Percentiles rank a stretch among this genome's conserved stretches.
phyloP scores from a whole-genome alignment of 805 yeast genomes.

The Wickerhamomyces tratensis region DNA sequence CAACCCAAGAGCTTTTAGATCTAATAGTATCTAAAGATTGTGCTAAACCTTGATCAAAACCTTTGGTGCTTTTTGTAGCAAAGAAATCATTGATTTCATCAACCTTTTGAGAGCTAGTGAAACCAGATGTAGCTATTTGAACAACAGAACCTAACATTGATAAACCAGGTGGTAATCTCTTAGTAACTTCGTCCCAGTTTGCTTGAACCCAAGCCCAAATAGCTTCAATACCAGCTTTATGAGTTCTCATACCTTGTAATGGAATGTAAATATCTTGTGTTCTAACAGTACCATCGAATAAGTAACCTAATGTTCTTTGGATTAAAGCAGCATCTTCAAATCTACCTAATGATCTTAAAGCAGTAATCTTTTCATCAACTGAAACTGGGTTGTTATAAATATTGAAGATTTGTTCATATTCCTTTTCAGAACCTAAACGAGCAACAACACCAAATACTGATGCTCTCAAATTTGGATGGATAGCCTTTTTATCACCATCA shows the following conservation, averaged over 20 bases:
- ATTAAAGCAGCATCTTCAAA: conserved; percentile 43
- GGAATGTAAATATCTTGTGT: conserved; percentile 75
- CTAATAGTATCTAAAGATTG: conserved; percentile 54
- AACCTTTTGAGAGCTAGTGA: conserved; percentile 45
- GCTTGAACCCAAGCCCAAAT: conserved; percentile 64
- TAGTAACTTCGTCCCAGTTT: conserved; percentile 64
- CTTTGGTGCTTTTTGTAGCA: conserved; percentile 44
- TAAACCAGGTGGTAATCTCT: conserved; percentile 70
- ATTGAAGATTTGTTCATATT: conserved; percentile 51
- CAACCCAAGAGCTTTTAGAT: conserved; percentile 48
- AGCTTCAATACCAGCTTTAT: conserved; percentile 54
- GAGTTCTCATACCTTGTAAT: conserved; percentile 59
- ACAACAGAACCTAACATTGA: conserved; percentile 76
- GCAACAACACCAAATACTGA: conserved; percentile 62
- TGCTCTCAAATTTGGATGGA: conserved; percentile 66
- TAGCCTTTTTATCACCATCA: conserved; percentile 55
- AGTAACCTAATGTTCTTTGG: conserved; percentile 43
- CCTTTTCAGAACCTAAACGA: conserved; percentile 47
- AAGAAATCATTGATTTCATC: conserved; percentile 43
- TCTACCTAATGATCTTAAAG: conserved; percentile 60
- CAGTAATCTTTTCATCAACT: conserved; percentile 60
- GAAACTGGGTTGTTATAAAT: conserved; percentile 53
- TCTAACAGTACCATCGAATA: conserved; percentile 49
- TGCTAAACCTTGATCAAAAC: conserved; percentile 55
- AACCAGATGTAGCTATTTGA: conserved; percentile 47